Evolutionary conservation across 441 rosid genomes (phyloP).

Genomic region (California macrophylla): DNA sequence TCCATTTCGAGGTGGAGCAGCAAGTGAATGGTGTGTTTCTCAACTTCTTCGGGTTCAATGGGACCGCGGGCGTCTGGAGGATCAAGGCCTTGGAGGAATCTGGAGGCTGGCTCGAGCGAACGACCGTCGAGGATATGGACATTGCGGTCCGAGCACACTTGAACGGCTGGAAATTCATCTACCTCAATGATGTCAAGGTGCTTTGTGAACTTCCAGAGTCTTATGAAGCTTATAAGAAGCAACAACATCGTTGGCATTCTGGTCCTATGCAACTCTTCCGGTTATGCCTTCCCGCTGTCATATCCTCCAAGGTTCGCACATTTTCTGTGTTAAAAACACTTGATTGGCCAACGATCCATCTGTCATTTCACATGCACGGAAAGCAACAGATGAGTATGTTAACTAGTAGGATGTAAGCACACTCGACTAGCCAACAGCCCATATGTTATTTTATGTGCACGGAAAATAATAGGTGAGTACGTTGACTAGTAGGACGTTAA

Average conservation of each 20-base stretch:
- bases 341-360: no score
- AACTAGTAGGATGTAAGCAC: no score
- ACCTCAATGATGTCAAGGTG: slow-evolving; percentile 67
- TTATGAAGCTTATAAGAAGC: not conserved
- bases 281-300: slow-evolving; percentile 63
- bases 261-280: slow-evolving; percentile 96
- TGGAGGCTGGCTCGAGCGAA: slow-evolving; percentile 91
- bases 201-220: slow-evolving; percentile 85
- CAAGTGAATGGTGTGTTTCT: slow-evolving; percentile 75
- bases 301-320: slow-evolving; percentile 53
- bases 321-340: no score
- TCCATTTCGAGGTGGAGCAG: slow-evolving; percentile 92
- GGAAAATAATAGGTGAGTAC: no score
- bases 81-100: slow-evolving; percentile 81
- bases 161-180: slow-evolving; percentile 75
- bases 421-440: no score
- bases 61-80: slow-evolving; percentile 95
- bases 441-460: no score
- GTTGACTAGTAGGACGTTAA: no score
- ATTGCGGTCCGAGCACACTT: slow-evolving; percentile 88
- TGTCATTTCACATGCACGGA: no score
- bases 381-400: no score
- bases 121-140: slow-evolving; percentile 94
- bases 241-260: slow-evolving; percentile 72
- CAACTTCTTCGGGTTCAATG: slow-evolving; percentile 86